phyloP scores from a whole-genome alignment of 2,329 filamentous ascomycete genomes.

The Ceratocystis cubensis region DNA sequence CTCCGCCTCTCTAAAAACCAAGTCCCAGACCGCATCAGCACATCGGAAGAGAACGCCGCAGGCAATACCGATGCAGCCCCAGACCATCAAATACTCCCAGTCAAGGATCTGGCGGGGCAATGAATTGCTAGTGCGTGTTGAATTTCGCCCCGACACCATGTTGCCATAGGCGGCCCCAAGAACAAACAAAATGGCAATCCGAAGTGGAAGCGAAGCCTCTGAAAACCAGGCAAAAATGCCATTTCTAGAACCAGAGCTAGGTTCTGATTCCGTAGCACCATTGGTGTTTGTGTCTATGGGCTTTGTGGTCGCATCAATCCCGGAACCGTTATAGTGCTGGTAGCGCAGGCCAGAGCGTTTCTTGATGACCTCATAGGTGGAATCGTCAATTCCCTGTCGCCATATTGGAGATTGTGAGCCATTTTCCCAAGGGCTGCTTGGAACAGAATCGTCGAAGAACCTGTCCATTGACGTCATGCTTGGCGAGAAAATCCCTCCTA shows the following conservation, averaged over 20 bases:
- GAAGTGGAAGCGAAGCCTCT: constrained; percentile 41
- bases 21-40: constrained; percentile 66
- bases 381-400: constrained; percentile 34
- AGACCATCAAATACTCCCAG: constrained; percentile 62
- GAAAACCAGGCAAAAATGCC: constrained; percentile 3
- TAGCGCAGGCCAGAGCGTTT: constrained; percentile 29
- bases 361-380: constrained; percentile 35
- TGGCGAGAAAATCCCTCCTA: constrained; percentile 81
- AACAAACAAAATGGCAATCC: constrained; percentile 55
- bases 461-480: constrained; percentile 43
- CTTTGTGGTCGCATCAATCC: constrained; percentile 9
- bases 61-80: constrained; percentile 67
- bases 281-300: neutral
- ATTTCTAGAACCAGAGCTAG: neutral
- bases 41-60: constrained; percentile 73
- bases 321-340: neutral
- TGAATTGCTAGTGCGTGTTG: constrained; percentile 2
- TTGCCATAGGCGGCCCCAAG: constrained; percentile 47
- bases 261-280: neutral
- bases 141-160: constrained; percentile 12
- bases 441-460: constrained; percentile 34
- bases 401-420: constrained; percentile 56
- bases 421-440: constrained; percentile 62
- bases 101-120: constrained; percentile 22
- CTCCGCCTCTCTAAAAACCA: constrained; percentile 32